Evolutionary conservation across 768 basidiomycete species (phyloP).

Genomic region (Chalciporus chontae): DNA sequence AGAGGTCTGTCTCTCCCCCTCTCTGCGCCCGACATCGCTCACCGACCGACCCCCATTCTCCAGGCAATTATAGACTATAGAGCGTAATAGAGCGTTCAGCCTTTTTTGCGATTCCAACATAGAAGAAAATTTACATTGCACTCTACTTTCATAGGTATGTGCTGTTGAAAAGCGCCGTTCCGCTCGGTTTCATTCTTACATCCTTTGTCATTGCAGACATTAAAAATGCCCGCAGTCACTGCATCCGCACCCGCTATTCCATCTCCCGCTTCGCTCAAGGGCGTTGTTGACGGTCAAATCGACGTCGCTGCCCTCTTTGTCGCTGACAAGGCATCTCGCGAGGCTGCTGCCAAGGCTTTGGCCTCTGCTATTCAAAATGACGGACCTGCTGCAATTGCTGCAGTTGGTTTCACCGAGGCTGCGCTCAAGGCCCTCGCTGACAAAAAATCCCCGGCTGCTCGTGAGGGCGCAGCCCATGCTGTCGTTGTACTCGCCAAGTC

Average conservation of each 20-base stretch:
- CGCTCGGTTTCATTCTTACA: background rate
- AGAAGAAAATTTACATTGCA: slow-evolving; percentile 35
- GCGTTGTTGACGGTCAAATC: slow-evolving; percentile 59
- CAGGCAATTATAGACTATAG: slow-evolving; percentile 42
- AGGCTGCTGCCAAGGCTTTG: slow-evolving; percentile 64
- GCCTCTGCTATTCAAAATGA: slow-evolving; percentile 78
- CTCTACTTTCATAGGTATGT: slow-evolving; percentile 43
- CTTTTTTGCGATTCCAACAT: slow-evolving; percentile 40
- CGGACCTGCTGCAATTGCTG: slow-evolving; percentile 72
- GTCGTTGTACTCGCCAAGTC: slow-evolving; percentile 62
- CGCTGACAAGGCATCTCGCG: slow-evolving; percentile 80
- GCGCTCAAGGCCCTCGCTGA: slow-evolving; percentile 82
- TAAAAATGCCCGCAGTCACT: slow-evolving; percentile 79
- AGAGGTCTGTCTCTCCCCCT: slow-evolving; percentile 27
- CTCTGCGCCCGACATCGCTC: too few species aligned
- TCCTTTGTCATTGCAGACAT: slow-evolving; percentile 33
- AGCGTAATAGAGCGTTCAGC: slow-evolving; percentile 59
- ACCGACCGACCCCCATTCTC: slow-evolving; percentile 5
- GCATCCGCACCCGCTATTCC: slow-evolving; percentile 56
- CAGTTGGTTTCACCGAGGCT: slow-evolving; percentile 68
- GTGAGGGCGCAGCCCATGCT: slow-evolving; percentile 82
- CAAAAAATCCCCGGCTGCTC: slow-evolving; percentile 92
- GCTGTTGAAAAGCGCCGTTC: background rate
- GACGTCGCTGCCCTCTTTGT: slow-evolving; percentile 77
- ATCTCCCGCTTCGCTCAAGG: slow-evolving; percentile 71